Base-by-base conservation (phyloP, 345 rosid genomes). In the Camelina sativa region DNA sequence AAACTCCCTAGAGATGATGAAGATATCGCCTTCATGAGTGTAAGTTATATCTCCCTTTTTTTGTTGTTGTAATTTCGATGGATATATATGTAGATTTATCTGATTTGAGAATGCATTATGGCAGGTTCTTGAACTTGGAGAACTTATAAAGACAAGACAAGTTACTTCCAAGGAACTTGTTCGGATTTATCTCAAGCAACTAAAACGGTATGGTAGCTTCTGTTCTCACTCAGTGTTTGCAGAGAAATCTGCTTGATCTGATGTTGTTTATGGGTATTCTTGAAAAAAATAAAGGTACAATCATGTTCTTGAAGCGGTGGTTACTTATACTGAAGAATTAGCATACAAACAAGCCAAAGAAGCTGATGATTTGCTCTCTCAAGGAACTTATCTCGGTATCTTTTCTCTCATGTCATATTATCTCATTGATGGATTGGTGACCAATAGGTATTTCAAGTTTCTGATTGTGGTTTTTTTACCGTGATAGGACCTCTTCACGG, bases 401-500 rank as follows among this genome's bases (percentile, higher is more conserved):
- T 38, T 19, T 52, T 43, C 22, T 70, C 56, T 69, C 57, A 15
- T 65, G 8, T 11, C 11, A 16, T 62, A 86, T 35, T 85, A 89
- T 69, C 84, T 93, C 62, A 86, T 87, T 59, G 86, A 86, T 80
- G 82, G 89, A 61, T 19, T 32, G 16, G 11, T 40, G 17, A 25
- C 5, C 8, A 0, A 8, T 52, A 60, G 17, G n/a, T 38, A 38
- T 30, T 57, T 28, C 7, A 56, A 47, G 60, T 23, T 52, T 64
- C 35, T 65, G 4, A 40, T 46, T 38, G 30, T 20, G 58, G 4
- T 17, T 9, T 38, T 11, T 11, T 52, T 74, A 56, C 2, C 2
- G 50, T 68, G 50, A 15, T 71, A 91, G 97, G 98, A 80, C 94
- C 98, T 77, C 97, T 93, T 68, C 93, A 93, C 51, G 96, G 98